Base-by-base conservation (phyloP, 2,329 filamentous ascomycete species). In the Aspergillus tamarii region DNA sequence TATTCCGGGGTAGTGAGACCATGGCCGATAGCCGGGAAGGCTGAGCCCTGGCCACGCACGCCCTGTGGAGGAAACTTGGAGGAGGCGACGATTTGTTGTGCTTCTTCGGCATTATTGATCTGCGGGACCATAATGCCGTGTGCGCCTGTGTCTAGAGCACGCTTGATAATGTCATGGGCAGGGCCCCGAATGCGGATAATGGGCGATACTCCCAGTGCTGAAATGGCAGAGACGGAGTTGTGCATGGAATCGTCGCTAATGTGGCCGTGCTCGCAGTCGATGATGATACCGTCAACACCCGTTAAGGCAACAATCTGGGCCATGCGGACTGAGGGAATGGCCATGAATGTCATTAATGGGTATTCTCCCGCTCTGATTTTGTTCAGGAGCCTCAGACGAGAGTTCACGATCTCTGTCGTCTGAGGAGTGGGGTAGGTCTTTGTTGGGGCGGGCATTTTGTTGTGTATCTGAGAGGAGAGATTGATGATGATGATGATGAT, bases 201-300 rank as follows among this genome's bases (percentile, higher is more conserved):
- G 1, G 72, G 72, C 0, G 72, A 72, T 1, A 73, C 67, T 0
- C 71, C 70, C 2, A 73, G 60, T 3, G 72, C 48, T 11, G 72
- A 63, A 21, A 73, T 72, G 2, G 72, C 70, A 26, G 72, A 64
- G 14, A 68, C 65, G 2, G 71, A 68, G 52, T 69, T 73, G 60
- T 74, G 72, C 71, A 74, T 73, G 3, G 69, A 60, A 54, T 74
- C 71, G 39, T 74, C 71, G 23, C 70, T 63, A 39, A 74, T 73
- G 39, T 74, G 69, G 4, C 72, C 72, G 26, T 74, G 71, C 39
- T 74, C 72, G 32, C 67, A 70, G 55, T 73, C 71, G 21, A 73
- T 80, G 11, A 92, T 85, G 83, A 89, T 91, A n/a, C 69, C 70
- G 72, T 91, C 89, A 1, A 89, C 82, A 1, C 88, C 89, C 3